These are phyloP conservation scores for Aspergillus proliferans DNA, from an alignment of 2,329 filamentous ascomycete species.

Conservation along the genomic window DNA sequence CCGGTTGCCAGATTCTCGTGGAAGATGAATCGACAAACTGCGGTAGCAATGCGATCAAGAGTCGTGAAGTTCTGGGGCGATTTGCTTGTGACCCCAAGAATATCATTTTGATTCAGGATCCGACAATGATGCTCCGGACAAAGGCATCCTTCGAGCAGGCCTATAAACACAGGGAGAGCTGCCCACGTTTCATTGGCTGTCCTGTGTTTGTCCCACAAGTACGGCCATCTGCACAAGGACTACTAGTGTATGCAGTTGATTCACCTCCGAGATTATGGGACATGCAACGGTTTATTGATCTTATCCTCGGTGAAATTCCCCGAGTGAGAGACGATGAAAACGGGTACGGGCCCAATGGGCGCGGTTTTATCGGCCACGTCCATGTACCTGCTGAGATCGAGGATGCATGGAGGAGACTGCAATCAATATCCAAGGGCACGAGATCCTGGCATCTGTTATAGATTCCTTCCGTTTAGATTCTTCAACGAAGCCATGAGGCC, in stretches of 20 bases:
- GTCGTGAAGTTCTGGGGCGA: constrained; percentile 29
- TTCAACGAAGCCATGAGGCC: too few relatives aligned
- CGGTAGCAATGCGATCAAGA: constrained; percentile 39
- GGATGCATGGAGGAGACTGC: constrained; percentile 23
- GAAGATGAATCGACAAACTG: constrained; percentile 45
- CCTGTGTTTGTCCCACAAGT: constrained; percentile 16
- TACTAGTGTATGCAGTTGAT: constrained; percentile 6
- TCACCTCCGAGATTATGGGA: constrained; percentile 28
- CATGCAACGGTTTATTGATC: constrained; percentile 33
- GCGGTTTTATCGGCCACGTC: constrained; percentile 41
- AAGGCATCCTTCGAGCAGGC: constrained; percentile 36
- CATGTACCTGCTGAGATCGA: constrained; percentile 35
- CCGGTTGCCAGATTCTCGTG: constrained; percentile 30
- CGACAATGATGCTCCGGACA: constrained; percentile 42
- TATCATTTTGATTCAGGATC: constrained; percentile 38
- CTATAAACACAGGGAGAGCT: constrained; percentile 19
- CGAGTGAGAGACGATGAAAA: constrained; percentile 37
- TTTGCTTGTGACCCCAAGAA: constrained; percentile 15
- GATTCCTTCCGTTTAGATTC: too few relatives aligned
- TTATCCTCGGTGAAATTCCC: constrained; percentile 41
- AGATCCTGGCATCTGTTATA: too few relatives aligned
- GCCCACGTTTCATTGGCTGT: constrained; percentile 20
- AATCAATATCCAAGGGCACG: too few relatives aligned
- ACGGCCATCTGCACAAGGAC: not conserved
- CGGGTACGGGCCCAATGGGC: constrained; percentile 42